Evolutionary conservation across 2,329 filamentous ascomycete species (phyloP), one percentile per base, ranked within the genome.

Genomic region (Trichoderma arundinaceum): DNA sequence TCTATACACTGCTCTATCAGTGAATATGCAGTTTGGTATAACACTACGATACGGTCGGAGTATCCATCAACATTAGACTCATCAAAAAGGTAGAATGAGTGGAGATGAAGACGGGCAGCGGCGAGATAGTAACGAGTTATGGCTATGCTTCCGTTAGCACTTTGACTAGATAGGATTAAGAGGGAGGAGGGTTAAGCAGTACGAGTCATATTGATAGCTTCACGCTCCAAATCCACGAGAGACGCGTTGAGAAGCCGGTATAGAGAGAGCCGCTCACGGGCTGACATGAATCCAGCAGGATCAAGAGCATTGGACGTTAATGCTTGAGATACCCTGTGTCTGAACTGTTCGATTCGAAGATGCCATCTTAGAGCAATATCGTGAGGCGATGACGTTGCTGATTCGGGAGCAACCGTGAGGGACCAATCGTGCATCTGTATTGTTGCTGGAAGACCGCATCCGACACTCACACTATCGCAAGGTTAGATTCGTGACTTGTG

Each of bases 391-490:
- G 49, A 35, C 19, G 51, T 62, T 39, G 57, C 35, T 8, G 48
- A 62, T n/a, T 62, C 59, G 22, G 59, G 59, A 2, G 59, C 48
- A 44, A 62, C 10, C 2, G 59, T 62, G 48, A 62, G 59, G n/a
- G 59, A 62, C 59, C 59, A 62, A 4, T 62, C 59, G 28, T 62
- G 59, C 59, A 62, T 62, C n/a, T 62, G 59, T n/a, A 62, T 53
- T 1, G 59, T 62, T 28, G 59, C 59, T 15, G 59, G 59, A 17
- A 62, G 59, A 8, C 59, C 59, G 13, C 59, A 62, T 22, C 59
- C 59, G 13, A 62, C 59, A 38, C 59, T 62, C 15, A 62, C 59
- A 13, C 59, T 62, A 15, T 33, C 7, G 10, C 2, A 53, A 4
- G 33, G 9, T 62, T 44, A 62, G 48, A 33, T 19, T 2, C 15